phyloP scores from a whole-genome alignment of 495 filamentous ascomycete genomes.

The Aspergillus hancockii region DNA sequence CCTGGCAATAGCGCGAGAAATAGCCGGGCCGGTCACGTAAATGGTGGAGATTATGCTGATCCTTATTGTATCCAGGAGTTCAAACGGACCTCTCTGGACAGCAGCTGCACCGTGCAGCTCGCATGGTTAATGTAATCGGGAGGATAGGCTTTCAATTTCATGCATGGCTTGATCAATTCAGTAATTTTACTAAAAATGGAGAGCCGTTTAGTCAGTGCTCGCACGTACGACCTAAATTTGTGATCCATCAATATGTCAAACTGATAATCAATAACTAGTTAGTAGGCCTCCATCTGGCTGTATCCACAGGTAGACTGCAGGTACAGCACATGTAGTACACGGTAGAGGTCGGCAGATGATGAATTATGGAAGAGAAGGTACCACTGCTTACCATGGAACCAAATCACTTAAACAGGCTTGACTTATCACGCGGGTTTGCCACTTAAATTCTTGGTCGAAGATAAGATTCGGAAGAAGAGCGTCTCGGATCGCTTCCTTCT shows the following conservation, averaged over 20 bases:
- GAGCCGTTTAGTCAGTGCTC: background rate
- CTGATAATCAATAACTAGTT: background rate
- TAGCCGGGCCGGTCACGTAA: background rate
- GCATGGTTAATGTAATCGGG: background rate
- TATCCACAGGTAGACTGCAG: background rate
- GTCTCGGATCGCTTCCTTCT: background rate
- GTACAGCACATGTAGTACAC: too few species aligned
- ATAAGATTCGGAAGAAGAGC: background rate
- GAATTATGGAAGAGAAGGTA: background rate
- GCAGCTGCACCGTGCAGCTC: background rate
- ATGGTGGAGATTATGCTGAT: background rate
- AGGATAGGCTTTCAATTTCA: background rate
- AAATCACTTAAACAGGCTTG: background rate
- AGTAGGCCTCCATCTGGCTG: background rate
- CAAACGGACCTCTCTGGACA: background rate
- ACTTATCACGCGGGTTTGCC: background rate
- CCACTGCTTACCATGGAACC: background rate
- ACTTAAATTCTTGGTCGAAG: background rate
- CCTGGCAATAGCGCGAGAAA: background rate
- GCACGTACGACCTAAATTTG: background rate
- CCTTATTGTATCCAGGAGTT: background rate
- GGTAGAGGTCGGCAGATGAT: background rate
- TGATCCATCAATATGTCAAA: background rate
- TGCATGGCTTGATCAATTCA: background rate
- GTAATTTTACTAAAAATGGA: background rate